Percentiles rank a stretch among this genome's conserved stretches.
These are phyloP conservation scores for Silene latifolia DNA, from an alignment of 148 eudicot genomes.

Conservation along the genomic window DNA sequence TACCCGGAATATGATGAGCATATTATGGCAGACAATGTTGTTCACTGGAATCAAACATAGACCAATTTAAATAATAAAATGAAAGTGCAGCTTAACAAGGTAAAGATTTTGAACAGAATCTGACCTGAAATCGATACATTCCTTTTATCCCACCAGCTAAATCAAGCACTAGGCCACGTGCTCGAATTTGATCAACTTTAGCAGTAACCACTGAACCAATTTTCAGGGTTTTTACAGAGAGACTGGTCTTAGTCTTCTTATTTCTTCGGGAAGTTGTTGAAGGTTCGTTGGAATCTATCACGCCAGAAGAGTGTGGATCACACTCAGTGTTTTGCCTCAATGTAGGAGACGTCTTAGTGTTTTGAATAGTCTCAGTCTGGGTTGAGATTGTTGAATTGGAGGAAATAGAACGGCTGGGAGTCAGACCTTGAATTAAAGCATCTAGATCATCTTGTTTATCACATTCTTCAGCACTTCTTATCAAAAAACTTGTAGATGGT, in stretches of 20 bases:
- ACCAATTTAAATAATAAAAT: not conserved
- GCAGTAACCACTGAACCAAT: slow-evolving; percentile 61
- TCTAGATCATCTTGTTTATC: slow-evolving; percentile 66
- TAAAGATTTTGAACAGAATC: not conserved
- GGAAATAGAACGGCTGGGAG: slow-evolving; percentile 18
- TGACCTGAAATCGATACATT: slow-evolving; percentile 89
- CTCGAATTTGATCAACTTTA: slow-evolving; percentile 77
- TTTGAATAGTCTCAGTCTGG: slow-evolving; percentile 21
- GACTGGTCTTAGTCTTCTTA: slow-evolving; percentile 23
- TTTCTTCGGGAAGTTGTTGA: slow-evolving; percentile 9
- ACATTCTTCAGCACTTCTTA: slow-evolving; percentile 67
- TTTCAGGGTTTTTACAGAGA: slow-evolving; percentile 50
- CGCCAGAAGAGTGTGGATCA: slow-evolving; percentile 17
- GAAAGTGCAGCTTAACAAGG: not conserved
- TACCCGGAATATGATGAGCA: not conserved
- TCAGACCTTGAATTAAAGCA: slow-evolving; percentile 17
- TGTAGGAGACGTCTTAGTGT: slow-evolving; percentile 21
- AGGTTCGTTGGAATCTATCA: slow-evolving; percentile 13
- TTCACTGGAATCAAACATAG: not conserved
- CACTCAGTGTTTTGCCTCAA: slow-evolving; percentile 30
- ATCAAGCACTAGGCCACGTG: slow-evolving; percentile 85
- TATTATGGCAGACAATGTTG: not conserved
- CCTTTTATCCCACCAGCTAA: slow-evolving; percentile 78
- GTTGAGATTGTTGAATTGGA: slow-evolving; percentile 44
- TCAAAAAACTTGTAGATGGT: too few species aligned